Evolutionary conservation across 768 basidiomycete species (phyloP).

Genomic region (Stropharia rugosoannulata): DNA sequence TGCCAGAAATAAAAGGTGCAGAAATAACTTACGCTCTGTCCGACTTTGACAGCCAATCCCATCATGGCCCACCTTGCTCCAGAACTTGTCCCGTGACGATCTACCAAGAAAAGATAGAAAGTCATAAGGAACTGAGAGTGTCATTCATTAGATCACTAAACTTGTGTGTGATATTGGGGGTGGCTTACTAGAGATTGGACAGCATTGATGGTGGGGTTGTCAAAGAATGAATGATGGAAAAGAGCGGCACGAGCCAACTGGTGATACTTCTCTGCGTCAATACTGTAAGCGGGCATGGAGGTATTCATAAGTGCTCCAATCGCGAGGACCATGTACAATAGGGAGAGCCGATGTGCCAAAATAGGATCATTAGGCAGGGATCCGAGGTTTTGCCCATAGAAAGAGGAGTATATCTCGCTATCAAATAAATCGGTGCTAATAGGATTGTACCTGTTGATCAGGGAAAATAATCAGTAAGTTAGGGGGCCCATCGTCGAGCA

Average conservation of each 20-base stretch:
- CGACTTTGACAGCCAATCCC: constrained; percentile 68
- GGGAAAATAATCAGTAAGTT: background rate
- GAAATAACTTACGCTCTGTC: constrained; percentile 58
- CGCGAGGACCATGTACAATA: constrained; percentile 66
- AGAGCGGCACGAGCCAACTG: constrained; percentile 65
- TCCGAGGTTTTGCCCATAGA: constrained; percentile 47
- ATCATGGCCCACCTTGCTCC: constrained; percentile 68
- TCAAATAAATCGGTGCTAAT: constrained; percentile 61
- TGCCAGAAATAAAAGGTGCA: background rate
- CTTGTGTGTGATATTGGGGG: background rate
- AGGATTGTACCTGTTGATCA: constrained; percentile 58
- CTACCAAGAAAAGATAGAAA: constrained; percentile 66
- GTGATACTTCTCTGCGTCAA: constrained; percentile 72
- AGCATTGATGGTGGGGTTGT: constrained; percentile 65
- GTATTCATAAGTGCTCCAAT: constrained; percentile 66
- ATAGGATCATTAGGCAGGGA: constrained; percentile 51
- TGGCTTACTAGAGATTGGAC: constrained; percentile 63
- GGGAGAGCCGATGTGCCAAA: constrained; percentile 58
- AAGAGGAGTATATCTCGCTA: constrained; percentile 54
- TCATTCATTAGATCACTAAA: background rate
- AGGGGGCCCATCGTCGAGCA: constrained; percentile 3
- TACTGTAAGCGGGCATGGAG: constrained; percentile 51
- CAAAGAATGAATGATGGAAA: constrained; percentile 63
- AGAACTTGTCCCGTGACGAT: constrained; percentile 65
- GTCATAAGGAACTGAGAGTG: constrained; percentile 61